A percentile compares a stretch with the other conserved stretches of the same genome.
These are phyloP conservation scores for Testicularia cyperi DNA, from an alignment of 1,284 basidiomycete genomes.

Conservation along the genomic window DNA sequence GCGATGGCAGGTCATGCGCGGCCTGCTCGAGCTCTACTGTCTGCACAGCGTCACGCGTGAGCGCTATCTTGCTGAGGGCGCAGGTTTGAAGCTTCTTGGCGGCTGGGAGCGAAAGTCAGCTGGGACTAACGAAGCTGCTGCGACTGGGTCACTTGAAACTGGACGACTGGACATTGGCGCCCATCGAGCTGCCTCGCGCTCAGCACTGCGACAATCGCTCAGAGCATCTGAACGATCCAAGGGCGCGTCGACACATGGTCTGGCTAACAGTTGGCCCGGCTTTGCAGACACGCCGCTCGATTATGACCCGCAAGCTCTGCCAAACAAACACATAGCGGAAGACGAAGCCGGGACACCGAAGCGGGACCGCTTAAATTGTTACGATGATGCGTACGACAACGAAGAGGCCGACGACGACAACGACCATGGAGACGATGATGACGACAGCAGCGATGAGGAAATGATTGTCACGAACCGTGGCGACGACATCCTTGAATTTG, in stretches of 20 bases:
- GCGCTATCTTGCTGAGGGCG: constrained; percentile 47
- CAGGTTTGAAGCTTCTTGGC: constrained; percentile 39
- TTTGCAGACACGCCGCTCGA: too few species aligned
- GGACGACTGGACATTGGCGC: constrained; percentile 34
- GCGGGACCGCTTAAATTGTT: too few species aligned
- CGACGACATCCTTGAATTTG: constrained; percentile 54
- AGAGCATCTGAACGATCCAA: constrained; percentile 1
- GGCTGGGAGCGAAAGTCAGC: constrained; percentile 21
- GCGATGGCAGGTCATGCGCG: constrained; percentile 49
- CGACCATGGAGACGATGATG: constrained; percentile 12
- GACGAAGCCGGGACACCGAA: too few species aligned
- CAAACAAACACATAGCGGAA: too few species aligned
- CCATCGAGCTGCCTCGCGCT: constrained; percentile 28
- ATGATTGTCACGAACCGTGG: constrained; percentile 54
- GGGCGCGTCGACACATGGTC: too few species aligned
- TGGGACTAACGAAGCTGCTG: background rate
- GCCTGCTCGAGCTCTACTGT: constrained; percentile 51
- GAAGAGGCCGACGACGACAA: constrained; percentile 1
- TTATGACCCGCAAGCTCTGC: too few species aligned
- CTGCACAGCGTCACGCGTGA: constrained; percentile 53
- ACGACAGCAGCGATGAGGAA: constrained; percentile 46
- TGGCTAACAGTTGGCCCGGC: too few species aligned
- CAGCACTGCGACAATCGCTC: constrained; percentile 10
- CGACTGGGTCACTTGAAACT: background rate
- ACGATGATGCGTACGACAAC: background rate